Evolutionary conservation across 73 alveolate species (phyloP), one percentile per base, ranked within the genome.

Genomic region (Paramecium primaurelia): DNA sequence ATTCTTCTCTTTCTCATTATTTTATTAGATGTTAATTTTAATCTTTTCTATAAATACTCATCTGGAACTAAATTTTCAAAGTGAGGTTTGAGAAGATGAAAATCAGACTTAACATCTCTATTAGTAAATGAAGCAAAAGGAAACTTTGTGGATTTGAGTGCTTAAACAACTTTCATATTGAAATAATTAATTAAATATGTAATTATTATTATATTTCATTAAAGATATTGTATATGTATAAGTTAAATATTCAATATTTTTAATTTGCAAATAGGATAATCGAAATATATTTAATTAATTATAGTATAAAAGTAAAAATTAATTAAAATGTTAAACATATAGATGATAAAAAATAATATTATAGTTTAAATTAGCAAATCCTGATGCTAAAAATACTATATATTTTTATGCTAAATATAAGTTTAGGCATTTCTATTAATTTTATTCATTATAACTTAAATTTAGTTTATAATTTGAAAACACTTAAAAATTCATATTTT

Each of bases 51-150:
- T 34, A 73, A 40, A 14, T 73, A 73, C 12, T n/a, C 10, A 73
- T 73, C 87, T 12, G 87, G 59, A 6, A 40, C 60, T 12, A 73
- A 40, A 5, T 32, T 40, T 37, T 73, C 58, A 18, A 37, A 73
- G 6, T 73, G 60, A 12, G 58, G 58, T 20, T 38, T 73, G 2
- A 73, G 8, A 2, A n/a, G 18, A 3, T 37, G 18, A 22, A 73
- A 71, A 32, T 73, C 87, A 16, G 87, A 30, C 18, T 73, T 73
- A 6, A 73, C 59, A 73, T 73, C 86, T 71, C 87, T 73, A 12
- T 73, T 25, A 6, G 87, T 73, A 20, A 73, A 37, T n/a, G 59
- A 37, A 36, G 60, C 59, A 36, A 73, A 73, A 4, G 87, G 87
- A 37, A 73, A 73, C 22, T 73, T 73, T 7, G 59, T 73, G 5